Conservation (phyloP, 768 basidiomycete genomes). For the Clavaria fumosa region DNA sequence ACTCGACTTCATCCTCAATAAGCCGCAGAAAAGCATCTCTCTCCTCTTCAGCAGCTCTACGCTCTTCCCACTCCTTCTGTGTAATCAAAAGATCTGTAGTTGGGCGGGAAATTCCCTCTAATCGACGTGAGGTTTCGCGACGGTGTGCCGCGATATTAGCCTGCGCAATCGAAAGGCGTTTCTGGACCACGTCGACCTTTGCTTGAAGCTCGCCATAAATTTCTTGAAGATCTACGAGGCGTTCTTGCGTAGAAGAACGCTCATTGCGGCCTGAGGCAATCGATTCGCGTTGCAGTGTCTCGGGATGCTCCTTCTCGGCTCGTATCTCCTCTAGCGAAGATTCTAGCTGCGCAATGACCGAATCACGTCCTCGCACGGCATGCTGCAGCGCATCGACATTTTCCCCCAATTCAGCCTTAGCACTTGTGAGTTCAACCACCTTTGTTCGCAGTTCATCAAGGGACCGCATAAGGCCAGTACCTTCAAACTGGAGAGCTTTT, state of each 20-base stretch:
- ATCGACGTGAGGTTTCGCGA: slow-evolving; percentile 36
- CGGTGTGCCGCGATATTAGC: slow-evolving; percentile 45
- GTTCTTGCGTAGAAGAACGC: slow-evolving; percentile 29
- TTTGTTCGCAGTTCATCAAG: slow-evolving; percentile 78
- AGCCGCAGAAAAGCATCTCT: slow-evolving; percentile 45
- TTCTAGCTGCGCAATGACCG: slow-evolving; percentile 47
- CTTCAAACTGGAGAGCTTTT: slow-evolving; percentile 61
- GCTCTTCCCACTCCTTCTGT: slow-evolving; percentile 36
- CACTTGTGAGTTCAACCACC: slow-evolving; percentile 64
- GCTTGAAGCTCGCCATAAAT: slow-evolving; percentile 46
- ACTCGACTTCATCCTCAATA: slow-evolving; percentile 56
- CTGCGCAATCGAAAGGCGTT: slow-evolving; percentile 43
- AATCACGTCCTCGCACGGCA: slow-evolving; percentile 38
- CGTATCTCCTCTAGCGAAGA: slow-evolving; percentile 37
- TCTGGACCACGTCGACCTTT: slow-evolving; percentile 39
- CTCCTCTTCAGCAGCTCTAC: slow-evolving; percentile 33
- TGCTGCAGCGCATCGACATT: slow-evolving; percentile 41
- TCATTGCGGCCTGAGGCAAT: slow-evolving; percentile 38
- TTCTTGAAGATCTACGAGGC: slow-evolving; percentile 42
- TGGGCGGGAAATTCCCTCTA: slow-evolving; percentile 46
- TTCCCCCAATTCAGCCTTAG: slow-evolving; percentile 54
- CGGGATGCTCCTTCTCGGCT: slow-evolving; percentile 32
- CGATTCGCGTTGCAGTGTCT: slow-evolving; percentile 29
- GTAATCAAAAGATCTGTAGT: slow-evolving; percentile 34
- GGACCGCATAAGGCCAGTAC: slow-evolving; percentile 62